Base-by-base conservation (phyloP, 78 protist genomes). In the Guillardia theta region DNA sequence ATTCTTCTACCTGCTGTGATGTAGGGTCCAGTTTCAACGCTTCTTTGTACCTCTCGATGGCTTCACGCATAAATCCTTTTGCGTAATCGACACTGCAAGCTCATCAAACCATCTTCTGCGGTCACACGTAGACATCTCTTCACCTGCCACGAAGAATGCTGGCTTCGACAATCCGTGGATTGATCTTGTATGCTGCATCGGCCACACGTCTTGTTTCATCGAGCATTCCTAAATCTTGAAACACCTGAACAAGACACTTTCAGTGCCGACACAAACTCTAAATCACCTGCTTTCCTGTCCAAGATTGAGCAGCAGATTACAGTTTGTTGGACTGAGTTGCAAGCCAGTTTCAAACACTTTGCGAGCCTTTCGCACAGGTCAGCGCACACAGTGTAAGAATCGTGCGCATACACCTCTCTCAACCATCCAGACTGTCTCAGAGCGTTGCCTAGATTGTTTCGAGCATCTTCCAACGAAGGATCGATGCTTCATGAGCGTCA, bases 361-460 rank as follows among this genome's bases (percentile, higher is more conserved):
- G 33, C 41, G 33, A 0, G 83, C 83, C 45, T 33, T 36, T n/a
- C n/a, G n/a, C n/a, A n/a, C n/a, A n/a, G n/a, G n/a, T n/a, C n/a
- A n/a, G n/a, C n/a, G n/a, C n/a, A n/a, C n/a, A n/a, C n/a, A n/a
- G n/a, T n/a, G n/a, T n/a, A n/a, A n/a, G n/a, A n/a, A n/a, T n/a
- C n/a, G n/a, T n/a, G n/a, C n/a, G n/a, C n/a, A n/a, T n/a, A n/a
- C n/a, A n/a, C n/a, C n/a, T n/a, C n/a, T 3, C 10, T 43, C 1
- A 70, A 43, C 41, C 36, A 43, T 4, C 83, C 83, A 2, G 41
- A 33, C 90, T 78, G 90, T 36, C 90, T 3, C 33, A 78, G 90
- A 2, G 90, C 90, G 39, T 78, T 78, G 90, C 90, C 90, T 10
- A 78, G 90, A 30, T 78, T 78, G 90, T 78, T 78, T 36, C 39